Percentiles rank a stretch among this genome's conserved stretches.
These are phyloP conservation scores for Kwoniella bestiolae DNA, from an alignment of 768 basidiomycete species.

Conservation along the genomic window DNA sequence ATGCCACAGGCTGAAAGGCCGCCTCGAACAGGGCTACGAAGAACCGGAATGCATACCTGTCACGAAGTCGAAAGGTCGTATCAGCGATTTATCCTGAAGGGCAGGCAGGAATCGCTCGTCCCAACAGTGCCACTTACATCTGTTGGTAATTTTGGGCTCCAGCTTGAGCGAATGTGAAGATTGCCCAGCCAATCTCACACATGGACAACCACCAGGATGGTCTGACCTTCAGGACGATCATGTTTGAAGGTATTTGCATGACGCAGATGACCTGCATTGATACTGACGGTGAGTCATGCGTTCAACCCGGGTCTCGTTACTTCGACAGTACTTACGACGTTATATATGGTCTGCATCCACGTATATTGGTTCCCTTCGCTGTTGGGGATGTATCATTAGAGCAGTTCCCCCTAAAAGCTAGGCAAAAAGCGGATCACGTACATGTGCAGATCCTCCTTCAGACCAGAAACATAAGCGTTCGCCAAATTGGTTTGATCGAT, in stretches of 20 bases:
- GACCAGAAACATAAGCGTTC: conserved; percentile 23
- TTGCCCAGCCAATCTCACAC: conserved; percentile 33
- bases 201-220: conserved; percentile 9
- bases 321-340: background rate
- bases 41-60: conserved; percentile 24
- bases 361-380: conserved; percentile 23
- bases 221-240: conserved; percentile 26
- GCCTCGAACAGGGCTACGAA: conserved; percentile 13
- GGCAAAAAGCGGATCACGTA: background rate
- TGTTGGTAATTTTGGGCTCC: conserved; percentile 10
- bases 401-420: background rate
- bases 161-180: conserved; percentile 38
- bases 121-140: conserved; percentile 8
- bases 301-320: background rate
- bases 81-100: background rate
- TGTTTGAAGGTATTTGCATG: conserved; percentile 31
- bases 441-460: conserved; percentile 12
- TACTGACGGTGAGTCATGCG: background rate
- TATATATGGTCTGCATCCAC: conserved; percentile 10
- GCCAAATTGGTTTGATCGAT: conserved; percentile 30
- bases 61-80: background rate
- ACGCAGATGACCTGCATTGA: conserved; percentile 9
- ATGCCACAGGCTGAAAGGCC: conserved; percentile 1
- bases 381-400: background rate
- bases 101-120: background rate